Base-by-base conservation (phyloP, 1,284 basidiomycete species). In the Rhodotorula sp. region DNA sequence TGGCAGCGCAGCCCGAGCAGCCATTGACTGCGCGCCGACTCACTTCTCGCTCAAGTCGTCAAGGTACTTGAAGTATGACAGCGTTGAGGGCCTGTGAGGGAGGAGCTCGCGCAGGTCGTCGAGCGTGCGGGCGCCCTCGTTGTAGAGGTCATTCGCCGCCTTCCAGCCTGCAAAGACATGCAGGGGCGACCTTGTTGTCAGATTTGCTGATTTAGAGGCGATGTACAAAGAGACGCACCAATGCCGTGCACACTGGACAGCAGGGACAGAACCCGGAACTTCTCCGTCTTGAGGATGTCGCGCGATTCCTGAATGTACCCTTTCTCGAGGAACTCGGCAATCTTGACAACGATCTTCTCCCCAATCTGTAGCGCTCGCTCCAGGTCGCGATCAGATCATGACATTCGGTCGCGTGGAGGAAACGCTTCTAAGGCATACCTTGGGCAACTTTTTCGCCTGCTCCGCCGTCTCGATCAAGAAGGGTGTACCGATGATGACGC, bases 271-370 rank as follows among this genome's bases (percentile, higher is more conserved):
- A 56, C 54, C 46, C 21, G 41, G 54, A 42, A 64, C 13, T n/a
- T 21, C 16, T 64, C 46, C 27, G 48, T 41, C 8, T 34, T 5
- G 27, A 42, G 34, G 34, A 57, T 16, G 19, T 63, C 53, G 21
- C 73, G 41, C 50, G 87, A 84, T 83, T 90, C 89, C 44, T 81
- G 68, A 55, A 92, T 88, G 53, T 80, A 78, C 0, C 88, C 88
- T 4, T 79, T 83, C 23, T 84, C 79, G 8, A 88, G 71, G 74
- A 84, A 92, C 78, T 91, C 89, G 65, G 85, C 82, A 21, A 90
- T 84, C 88, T 91, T 71, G 9, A 58, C 12, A 2, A 54, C 55
- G 8, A 78, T 62, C 59, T 77, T 77, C 10, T 65, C 64, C 17
- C 77, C 76, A 10, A 77, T 63, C 67, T 74, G 71, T 52, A 3